Conservation (phyloP, 495 filamentous ascomycete genomes). For the Astrothelium macrocarpum region DNA sequence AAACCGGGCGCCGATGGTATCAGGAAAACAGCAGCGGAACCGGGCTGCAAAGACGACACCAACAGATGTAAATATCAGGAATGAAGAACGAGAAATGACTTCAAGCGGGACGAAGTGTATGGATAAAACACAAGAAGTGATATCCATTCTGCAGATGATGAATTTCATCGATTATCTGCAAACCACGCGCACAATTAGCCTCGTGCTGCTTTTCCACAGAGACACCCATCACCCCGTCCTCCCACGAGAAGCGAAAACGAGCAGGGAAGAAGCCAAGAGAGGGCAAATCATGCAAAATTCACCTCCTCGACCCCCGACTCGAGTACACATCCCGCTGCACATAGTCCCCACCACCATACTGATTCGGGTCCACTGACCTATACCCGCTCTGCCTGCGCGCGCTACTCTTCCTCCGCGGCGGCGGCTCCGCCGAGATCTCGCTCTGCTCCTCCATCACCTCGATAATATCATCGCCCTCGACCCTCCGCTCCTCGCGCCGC, state of each 20-base stretch:
- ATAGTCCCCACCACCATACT: constrained; percentile 15
- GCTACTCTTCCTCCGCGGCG: constrained; percentile 24
- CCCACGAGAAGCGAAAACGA: neutral
- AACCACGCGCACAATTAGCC: neutral
- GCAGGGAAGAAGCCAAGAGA: neutral
- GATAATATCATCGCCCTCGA: constrained; percentile 35
- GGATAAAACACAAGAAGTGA: no score
- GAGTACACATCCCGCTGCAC: constrained; percentile 1
- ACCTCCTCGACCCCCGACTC: constrained; percentile 4
- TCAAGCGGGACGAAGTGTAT: neutral
- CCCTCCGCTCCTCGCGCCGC: constrained; percentile 19
- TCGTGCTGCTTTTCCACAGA: neutral
- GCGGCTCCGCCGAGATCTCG: constrained; percentile 16
- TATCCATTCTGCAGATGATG: no score
- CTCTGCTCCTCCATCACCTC: constrained; percentile 37
- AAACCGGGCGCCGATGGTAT: neutral
- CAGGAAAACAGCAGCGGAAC: neutral
- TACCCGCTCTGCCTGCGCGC: constrained; percentile 22
- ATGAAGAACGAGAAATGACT: neutral
- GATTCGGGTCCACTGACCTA: constrained; percentile 15
- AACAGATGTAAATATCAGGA: neutral
- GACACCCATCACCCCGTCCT: neutral
- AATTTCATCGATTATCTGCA: neutral
- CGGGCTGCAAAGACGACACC: neutral
- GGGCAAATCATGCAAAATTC: neutral